Evolutionary conservation across 805 yeast species (phyloP).

Genomic region (Torulaspora gathmanii): DNA sequence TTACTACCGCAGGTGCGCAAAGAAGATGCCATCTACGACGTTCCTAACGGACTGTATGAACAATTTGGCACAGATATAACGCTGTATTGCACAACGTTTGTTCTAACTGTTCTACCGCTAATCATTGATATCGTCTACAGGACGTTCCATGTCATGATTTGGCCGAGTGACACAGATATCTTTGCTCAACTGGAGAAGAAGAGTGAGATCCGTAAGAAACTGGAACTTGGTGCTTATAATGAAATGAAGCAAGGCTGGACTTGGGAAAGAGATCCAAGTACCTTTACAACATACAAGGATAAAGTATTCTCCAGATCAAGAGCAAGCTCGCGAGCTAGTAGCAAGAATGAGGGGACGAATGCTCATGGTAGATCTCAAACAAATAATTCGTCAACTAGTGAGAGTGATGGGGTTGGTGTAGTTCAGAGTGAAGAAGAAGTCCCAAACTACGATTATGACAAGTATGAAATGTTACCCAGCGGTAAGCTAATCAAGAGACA

Average conservation of each 20-base stretch:
- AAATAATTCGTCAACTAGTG: constrained; percentile 8
- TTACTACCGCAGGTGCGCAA: constrained; percentile 66
- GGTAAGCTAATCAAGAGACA: constrained; percentile 56
- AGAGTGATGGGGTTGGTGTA: constrained; percentile 1
- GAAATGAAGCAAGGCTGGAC: constrained; percentile 80
- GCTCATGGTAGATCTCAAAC: constrained; percentile 5
- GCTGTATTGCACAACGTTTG: constrained; percentile 78
- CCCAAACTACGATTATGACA: constrained; percentile 24
- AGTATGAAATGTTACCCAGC: constrained; percentile 64
- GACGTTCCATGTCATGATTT: constrained; percentile 49
- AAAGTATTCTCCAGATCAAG: constrained; percentile 17
- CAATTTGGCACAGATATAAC: constrained; percentile 76
- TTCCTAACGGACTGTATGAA: constrained; percentile 58
- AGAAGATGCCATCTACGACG: constrained; percentile 57
- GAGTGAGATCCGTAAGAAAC: constrained; percentile 54
- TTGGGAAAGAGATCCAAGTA: constrained; percentile 48
- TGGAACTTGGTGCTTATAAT: constrained; percentile 67
- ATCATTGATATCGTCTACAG: constrained; percentile 62
- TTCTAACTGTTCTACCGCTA: constrained; percentile 53
- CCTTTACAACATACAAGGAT: constrained; percentile 28
- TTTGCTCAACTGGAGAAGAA: constrained; percentile 77
- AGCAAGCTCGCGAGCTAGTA: constrained; percentile 11
- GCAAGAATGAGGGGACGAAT: constrained; percentile 10
- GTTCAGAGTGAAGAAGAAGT: constrained; percentile 2
- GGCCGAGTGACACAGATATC: constrained; percentile 70